Conservation (phyloP, 2,329 filamentous ascomycete genomes). For the Botryotinia convoluta region DNA sequence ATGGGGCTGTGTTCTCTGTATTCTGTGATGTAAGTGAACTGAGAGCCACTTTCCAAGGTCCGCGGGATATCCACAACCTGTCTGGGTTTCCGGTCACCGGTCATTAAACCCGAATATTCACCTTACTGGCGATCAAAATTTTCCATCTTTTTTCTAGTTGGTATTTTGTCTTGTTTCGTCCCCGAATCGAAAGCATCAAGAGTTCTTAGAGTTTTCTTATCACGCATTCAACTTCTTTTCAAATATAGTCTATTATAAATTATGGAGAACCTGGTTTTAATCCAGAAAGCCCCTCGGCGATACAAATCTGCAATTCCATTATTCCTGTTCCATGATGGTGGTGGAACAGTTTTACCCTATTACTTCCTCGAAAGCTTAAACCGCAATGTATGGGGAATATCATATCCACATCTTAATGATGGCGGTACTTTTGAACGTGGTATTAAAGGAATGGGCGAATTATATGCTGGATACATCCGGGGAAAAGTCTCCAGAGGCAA, state of each 20-base stretch:
- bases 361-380: slow-evolving; percentile 16
- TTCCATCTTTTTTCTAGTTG: not conserved
- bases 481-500: slow-evolving; percentile 10
- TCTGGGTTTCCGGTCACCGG: not conserved
- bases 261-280: slow-evolving; percentile 6
- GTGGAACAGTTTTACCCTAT: slow-evolving; percentile 11
- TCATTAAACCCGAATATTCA: not conserved
- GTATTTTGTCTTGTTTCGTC: not conserved
- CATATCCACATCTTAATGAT: slow-evolving; percentile 13
- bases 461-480: slow-evolving; percentile 11
- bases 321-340: slow-evolving; percentile 15
- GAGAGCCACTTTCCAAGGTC: not conserved
- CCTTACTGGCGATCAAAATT: not conserved
- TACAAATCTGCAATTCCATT: slow-evolving; percentile 13
- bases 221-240: not conserved
- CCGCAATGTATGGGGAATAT: slow-evolving; percentile 14
- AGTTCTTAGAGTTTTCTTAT: not conserved
- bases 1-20: not conserved
- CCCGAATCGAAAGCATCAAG: not conserved
- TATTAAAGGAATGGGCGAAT: slow-evolving; percentile 11
- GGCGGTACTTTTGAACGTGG: slow-evolving; percentile 1
- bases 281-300: slow-evolving; percentile 7
- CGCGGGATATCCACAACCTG: not conserved
- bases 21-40: not conserved
- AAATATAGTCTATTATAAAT: not conserved